phyloP scores from a whole-genome alignment of 257 asterid species.

The Capsicum pubescens region DNA sequence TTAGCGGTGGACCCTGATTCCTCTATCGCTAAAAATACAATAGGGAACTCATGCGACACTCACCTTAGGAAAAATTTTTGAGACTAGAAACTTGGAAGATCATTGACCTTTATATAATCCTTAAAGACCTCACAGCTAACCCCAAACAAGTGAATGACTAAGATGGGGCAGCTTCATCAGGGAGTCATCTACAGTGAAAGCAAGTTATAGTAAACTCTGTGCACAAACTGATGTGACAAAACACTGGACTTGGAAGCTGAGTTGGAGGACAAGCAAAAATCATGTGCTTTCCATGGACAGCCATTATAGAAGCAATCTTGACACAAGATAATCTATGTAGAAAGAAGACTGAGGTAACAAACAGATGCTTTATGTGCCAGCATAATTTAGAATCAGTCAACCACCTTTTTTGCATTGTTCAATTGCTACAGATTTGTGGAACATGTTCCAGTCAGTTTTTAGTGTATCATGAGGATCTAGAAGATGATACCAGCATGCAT shows the following conservation, averaged over 20 bases:
- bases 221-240: not conserved
- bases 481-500: not conserved
- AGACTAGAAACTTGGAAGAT: not conserved
- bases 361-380: not conserved
- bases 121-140: not conserved
- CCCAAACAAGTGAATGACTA: slow-evolving; percentile 5
- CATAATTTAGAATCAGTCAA: not conserved
- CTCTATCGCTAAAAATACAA: not conserved
- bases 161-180: not conserved
- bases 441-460: slow-evolving; percentile 9
- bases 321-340: not conserved
- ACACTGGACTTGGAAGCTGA: not conserved
- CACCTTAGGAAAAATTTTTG: not conserved
- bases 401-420: not conserved
- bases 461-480: not conserved
- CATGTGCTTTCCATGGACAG: not conserved
- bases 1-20: not conserved
- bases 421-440: not conserved
- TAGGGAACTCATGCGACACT: not conserved
- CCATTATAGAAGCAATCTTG: not conserved
- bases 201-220: not conserved
- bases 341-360: not conserved
- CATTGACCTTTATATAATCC: not conserved
- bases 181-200: not conserved
- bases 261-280: not conserved